Evolutionary conservation across 1,284 basidiomycete species (phyloP).

Genomic region (Cryptococcus wingfieldii): DNA sequence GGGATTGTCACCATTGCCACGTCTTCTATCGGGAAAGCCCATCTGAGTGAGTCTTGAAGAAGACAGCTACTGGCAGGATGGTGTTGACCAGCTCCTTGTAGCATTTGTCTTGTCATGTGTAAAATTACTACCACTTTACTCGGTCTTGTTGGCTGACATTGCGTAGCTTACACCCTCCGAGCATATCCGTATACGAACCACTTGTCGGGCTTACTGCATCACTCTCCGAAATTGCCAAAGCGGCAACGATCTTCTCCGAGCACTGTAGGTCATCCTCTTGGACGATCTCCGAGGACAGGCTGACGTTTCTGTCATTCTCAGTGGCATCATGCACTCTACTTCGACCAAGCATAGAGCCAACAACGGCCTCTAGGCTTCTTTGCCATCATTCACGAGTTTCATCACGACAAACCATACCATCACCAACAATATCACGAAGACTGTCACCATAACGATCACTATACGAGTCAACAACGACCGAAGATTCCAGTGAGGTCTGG

Average conservation of each 20-base stretch:
- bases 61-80: not conserved
- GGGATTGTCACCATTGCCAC: conserved; percentile 42
- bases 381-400: not conserved
- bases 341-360: not conserved
- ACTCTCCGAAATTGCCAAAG: conserved; percentile 44
- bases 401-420: not conserved
- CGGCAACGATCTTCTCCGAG: conserved; percentile 37
- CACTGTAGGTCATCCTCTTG: conserved; percentile 12
- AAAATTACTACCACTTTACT: not conserved
- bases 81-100: not conserved
- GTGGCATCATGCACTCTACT: conserved; percentile 1
- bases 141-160: not conserved
- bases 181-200: conserved; percentile 29
- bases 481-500: not conserved
- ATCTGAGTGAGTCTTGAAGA: conserved; percentile 33
- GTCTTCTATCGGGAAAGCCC: conserved; percentile 41
- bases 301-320: not conserved
- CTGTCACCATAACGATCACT: not conserved
- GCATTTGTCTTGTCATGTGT: conserved; percentile 26
- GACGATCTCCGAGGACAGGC: not conserved
- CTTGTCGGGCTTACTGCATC: conserved; percentile 39
- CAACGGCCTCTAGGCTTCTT: not conserved
- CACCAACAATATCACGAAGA: not conserved
- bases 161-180: conserved; percentile 29
- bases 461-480: not conserved